phyloP scores from a whole-genome alignment of 441 rosid genomes.

The Adansonia rubrostipa region DNA sequence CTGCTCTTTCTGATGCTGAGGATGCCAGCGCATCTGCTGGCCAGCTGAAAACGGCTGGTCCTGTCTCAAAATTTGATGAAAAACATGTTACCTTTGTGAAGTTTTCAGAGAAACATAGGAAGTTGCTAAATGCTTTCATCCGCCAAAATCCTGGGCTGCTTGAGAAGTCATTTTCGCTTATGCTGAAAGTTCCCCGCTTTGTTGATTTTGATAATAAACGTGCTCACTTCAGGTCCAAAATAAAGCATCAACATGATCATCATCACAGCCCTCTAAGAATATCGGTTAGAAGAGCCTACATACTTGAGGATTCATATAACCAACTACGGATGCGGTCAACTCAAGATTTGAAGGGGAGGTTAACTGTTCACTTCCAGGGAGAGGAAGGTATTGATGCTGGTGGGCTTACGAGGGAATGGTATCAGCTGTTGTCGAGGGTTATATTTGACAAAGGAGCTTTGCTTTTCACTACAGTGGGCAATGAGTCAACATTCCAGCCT shows the following conservation, averaged over 20 bases:
- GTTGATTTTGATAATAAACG: slow-evolving; percentile 95
- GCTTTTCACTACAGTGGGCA: slow-evolving; percentile 95
- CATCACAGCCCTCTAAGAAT: slow-evolving; percentile 91
- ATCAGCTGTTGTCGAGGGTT: slow-evolving; percentile 92
- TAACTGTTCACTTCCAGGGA: slow-evolving; percentile 94
- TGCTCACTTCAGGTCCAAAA: slow-evolving; percentile 89
- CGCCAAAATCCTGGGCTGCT: slow-evolving; percentile 92
- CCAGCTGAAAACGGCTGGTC: slow-evolving; percentile 57
- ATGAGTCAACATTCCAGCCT: slow-evolving; percentile 96
- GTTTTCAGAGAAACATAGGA: slow-evolving; percentile 92
- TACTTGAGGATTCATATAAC: slow-evolving; percentile 95
- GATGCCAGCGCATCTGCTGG: slow-evolving; percentile 56
- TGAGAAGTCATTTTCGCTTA: slow-evolving; percentile 91
- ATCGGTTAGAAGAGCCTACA: slow-evolving; percentile 93
- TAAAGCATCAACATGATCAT: slow-evolving; percentile 91
- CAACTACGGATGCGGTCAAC: slow-evolving; percentile 86
- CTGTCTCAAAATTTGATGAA: slow-evolving; percentile 72
- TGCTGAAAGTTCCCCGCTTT: slow-evolving; percentile 94
- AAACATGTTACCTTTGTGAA: slow-evolving; percentile 76
- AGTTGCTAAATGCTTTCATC: slow-evolving; percentile 87
- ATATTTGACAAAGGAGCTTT: slow-evolving; percentile 96
- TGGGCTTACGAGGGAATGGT: slow-evolving; percentile 99
- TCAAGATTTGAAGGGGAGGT: slow-evolving; percentile 87
- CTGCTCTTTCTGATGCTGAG: slow-evolving; percentile 64
- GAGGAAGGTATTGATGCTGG: slow-evolving; percentile 99